Percentiles rank a stretch among this genome's conserved stretches.
Conservation (phyloP, 306 rosid genomes). For the Pyrus pyrifolia region DNA sequence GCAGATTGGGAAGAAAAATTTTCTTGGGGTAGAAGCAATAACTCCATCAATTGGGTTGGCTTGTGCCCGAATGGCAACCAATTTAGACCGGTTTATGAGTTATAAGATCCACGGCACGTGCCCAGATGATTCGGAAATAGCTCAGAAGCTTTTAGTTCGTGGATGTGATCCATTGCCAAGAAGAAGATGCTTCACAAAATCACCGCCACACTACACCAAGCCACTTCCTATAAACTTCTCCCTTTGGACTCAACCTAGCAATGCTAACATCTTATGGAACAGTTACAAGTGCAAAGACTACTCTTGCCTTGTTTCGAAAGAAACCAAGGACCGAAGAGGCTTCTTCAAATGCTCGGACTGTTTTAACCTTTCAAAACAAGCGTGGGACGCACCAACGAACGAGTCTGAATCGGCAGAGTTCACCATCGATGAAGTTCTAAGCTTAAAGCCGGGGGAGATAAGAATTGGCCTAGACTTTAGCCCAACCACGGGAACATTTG, state of each 20-base stretch:
- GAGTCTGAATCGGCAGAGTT: slow-evolving; percentile 13
- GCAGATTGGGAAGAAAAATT: slow-evolving; percentile 11
- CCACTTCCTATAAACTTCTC: slow-evolving; percentile 17
- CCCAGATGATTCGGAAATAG: background rate
- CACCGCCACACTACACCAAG: slow-evolving; percentile 8
- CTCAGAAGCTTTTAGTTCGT: slow-evolving; percentile 10
- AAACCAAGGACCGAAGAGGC: background rate
- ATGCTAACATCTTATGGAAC: slow-evolving; percentile 15
- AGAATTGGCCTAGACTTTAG: slow-evolving; percentile 11
- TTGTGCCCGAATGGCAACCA: slow-evolving; percentile 12
- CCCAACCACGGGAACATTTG: slow-evolving; percentile 10
- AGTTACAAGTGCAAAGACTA: slow-evolving; percentile 17
- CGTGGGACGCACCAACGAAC: background rate
- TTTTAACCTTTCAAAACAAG: background rate
- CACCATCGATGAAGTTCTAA: slow-evolving; percentile 19
- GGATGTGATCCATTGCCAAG: slow-evolving; percentile 19
- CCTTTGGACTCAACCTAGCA: slow-evolving; percentile 21
- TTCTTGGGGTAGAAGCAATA: slow-evolving; percentile 10
- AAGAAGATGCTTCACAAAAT: slow-evolving; percentile 19
- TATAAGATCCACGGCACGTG: background rate
- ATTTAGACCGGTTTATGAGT: slow-evolving; percentile 11
- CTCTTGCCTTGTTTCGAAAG: slow-evolving; percentile 15
- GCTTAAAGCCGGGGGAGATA: slow-evolving; percentile 3
- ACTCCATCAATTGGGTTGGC: slow-evolving; percentile 9
- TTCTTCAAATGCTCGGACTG: slow-evolving; percentile 19